These are phyloP conservation scores for Arthrinium puccinioides DNA, from an alignment of 2,329 filamentous ascomycete genomes.

Conservation along the genomic window DNA sequence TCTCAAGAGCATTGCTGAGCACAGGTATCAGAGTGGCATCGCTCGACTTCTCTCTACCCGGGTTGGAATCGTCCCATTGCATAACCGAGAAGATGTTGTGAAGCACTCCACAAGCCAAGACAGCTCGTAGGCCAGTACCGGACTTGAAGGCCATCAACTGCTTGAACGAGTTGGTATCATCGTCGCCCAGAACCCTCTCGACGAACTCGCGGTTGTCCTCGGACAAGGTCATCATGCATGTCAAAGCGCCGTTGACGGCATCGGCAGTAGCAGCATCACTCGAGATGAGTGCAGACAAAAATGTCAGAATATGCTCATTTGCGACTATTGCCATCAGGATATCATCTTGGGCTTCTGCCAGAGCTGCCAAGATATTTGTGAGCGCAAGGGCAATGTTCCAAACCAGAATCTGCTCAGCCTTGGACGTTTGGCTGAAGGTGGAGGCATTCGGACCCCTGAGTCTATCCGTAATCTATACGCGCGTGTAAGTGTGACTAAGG, in stretches of 20 bases:
- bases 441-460: constrained; percentile 30
- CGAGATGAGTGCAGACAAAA: constrained; percentile 47
- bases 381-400: constrained; percentile 50
- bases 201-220: constrained; percentile 52
- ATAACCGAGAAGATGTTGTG: constrained; percentile 54
- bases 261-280: constrained; percentile 30
- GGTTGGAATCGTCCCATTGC: constrained; percentile 44
- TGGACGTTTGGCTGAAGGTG: constrained; percentile 39
- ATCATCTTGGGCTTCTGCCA: constrained; percentile 55
- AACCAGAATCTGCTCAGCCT: constrained; percentile 44
- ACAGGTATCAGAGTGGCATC: constrained; percentile 43
- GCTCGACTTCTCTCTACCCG: constrained; percentile 38
- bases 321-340: constrained; percentile 47
- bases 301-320: constrained; percentile 39
- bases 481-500: constrained; percentile 4
- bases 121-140: constrained; percentile 38
- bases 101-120: constrained; percentile 53
- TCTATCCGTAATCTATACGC: constrained; percentile 32
- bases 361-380: constrained; percentile 41
- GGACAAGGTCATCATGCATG: constrained; percentile 49
- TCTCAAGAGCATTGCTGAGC: constrained; percentile 32
- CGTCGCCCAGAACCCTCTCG: constrained; percentile 44
- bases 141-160: constrained; percentile 41
- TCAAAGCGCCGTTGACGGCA: constrained; percentile 40
- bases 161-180: constrained; percentile 38